Base-by-base conservation (phyloP, 139 green algal species). In the Raphidocelis subcapitata region DNA sequence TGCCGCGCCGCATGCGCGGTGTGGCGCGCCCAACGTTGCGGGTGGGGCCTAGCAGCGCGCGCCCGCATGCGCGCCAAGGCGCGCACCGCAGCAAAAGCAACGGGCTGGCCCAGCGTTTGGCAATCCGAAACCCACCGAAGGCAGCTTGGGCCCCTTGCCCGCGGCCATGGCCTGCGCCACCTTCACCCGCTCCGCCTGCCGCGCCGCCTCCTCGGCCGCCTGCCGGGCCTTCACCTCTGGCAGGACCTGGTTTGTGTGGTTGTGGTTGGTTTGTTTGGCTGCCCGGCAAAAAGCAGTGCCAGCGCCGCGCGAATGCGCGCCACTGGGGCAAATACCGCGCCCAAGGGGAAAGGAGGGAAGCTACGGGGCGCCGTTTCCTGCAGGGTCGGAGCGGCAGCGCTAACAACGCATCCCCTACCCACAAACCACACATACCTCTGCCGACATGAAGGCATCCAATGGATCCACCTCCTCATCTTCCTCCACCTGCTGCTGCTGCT, bases 391-490 rank as follows among this genome's bases (percentile, higher is more conserved):
- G 51, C 33, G 20, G 69, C 69, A 59, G 55, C 24, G 61, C 5
- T 31, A 60, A 29, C 12, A 61, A 29, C 5, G 36, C 35, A 18
- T n/a, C 21, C 18, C 35, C 23, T 49, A 65, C 21, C 4, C 16
- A 21, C 28, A 29, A n/a, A 29, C 23, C 32, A 31, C 3, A 65
- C 60, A 23, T 20, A 94, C 86, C 76, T 91, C 88, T 16, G 72
- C 75, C 1, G 85, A 80, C 92, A 97, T 96, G 78, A 96, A 96
- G 0, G 92, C 92, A 46, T 97, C 92, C 62, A 97, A 74, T 0
- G 92, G 86, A 56, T 97, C 92, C 47, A 82, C 86, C 44, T 95
- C 89, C 29, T 91, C 86, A 15, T 81, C 80, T 0, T 72, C 79
- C 1, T 70, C 73, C 26, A 66, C 26, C 37, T 41, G 47, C 20